Conservation (phyloP, 2,329 filamentous ascomycete genomes). For the Chaetothyriales sp. region DNA sequence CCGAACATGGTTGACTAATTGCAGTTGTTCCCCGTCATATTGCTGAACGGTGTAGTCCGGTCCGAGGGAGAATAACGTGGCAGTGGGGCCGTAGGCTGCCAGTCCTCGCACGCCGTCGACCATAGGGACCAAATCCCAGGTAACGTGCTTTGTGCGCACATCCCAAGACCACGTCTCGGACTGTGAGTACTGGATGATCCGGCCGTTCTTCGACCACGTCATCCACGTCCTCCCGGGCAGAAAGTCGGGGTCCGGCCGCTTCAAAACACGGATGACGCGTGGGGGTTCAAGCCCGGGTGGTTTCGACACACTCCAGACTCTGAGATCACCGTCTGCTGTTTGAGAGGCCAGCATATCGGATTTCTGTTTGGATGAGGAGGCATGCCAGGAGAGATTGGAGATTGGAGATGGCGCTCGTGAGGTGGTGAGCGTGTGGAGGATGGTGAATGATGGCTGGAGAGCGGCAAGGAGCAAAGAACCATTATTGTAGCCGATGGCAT, state of each 20-base stretch:
- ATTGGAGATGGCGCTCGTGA: constrained; percentile 75
- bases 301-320: constrained; percentile 95
- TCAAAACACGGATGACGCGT: constrained; percentile 77
- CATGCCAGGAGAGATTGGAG: constrained; percentile 82
- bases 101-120: constrained; percentile 68
- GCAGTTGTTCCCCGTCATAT: constrained; percentile 77
- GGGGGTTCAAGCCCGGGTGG: constrained; percentile 57
- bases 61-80: constrained; percentile 82
- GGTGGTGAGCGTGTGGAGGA: constrained; percentile 81
- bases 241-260: constrained; percentile 56
- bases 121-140: constrained; percentile 76
- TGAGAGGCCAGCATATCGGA: constrained; percentile 96
- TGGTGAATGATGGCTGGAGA: constrained; percentile 81
- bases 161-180: constrained; percentile 93
- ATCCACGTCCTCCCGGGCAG: constrained; percentile 80
- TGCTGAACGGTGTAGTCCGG: constrained; percentile 84
- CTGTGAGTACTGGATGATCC: constrained; percentile 84
- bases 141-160: constrained; percentile 93
- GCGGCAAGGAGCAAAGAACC: constrained; percentile 84
- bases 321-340: constrained; percentile 76
- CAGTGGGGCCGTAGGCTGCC: constrained; percentile 76
- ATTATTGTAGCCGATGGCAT: constrained; percentile 96
- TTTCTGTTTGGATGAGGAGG: constrained; percentile 87
- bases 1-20: constrained; percentile 76
- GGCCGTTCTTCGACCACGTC: constrained; percentile 95